Conservation (phyloP, 1,139 yeast species). For the Blastobotrys raffinosifermentans region DNA sequence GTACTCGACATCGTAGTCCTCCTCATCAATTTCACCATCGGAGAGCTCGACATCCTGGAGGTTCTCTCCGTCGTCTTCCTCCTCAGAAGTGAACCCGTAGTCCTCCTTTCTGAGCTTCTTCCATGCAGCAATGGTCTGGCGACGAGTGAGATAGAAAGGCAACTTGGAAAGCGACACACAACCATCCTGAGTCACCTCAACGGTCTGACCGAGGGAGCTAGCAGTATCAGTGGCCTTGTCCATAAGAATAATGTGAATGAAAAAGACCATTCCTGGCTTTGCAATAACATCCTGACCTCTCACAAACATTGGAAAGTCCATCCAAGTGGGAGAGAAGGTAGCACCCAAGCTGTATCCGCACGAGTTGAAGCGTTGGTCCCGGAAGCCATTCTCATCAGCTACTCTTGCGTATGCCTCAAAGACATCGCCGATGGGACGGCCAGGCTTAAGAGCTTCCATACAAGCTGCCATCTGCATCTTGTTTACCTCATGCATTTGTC, state of each 20-base stretch:
- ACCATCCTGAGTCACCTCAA: slow-evolving; percentile 12
- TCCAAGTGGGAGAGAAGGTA: slow-evolving; percentile 14
- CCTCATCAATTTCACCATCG: slow-evolving; percentile 19
- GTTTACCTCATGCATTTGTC: slow-evolving; percentile 13
- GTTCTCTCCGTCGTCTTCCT: slow-evolving; percentile 13
- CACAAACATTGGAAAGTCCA: slow-evolving; percentile 15
- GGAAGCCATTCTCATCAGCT: slow-evolving; percentile 14
- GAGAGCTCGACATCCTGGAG: slow-evolving; percentile 14
- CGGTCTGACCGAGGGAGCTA: slow-evolving; percentile 14
- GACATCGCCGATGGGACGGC: slow-evolving; percentile 11
- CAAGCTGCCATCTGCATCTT: slow-evolving; percentile 11
- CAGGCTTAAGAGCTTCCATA: slow-evolving; percentile 13
- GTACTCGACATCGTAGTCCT: slow-evolving; percentile 20
- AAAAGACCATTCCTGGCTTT: slow-evolving; percentile 11
- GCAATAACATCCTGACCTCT: slow-evolving; percentile 12
- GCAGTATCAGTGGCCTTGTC: slow-evolving; percentile 14
- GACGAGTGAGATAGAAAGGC: slow-evolving; percentile 13
- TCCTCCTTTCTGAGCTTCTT: slow-evolving; percentile 13
- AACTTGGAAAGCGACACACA: slow-evolving; percentile 13
- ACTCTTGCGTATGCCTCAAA: slow-evolving; percentile 13
- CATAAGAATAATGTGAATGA: slow-evolving; percentile 11
- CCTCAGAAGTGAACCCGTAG: slow-evolving; percentile 13
- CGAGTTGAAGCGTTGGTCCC: slow-evolving; percentile 14
- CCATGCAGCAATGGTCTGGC: slow-evolving; percentile 15
- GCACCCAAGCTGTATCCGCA: slow-evolving; percentile 15